phyloP scores from a whole-genome alignment of 345 rosid genomes.

The Turritis glabra region DNA sequence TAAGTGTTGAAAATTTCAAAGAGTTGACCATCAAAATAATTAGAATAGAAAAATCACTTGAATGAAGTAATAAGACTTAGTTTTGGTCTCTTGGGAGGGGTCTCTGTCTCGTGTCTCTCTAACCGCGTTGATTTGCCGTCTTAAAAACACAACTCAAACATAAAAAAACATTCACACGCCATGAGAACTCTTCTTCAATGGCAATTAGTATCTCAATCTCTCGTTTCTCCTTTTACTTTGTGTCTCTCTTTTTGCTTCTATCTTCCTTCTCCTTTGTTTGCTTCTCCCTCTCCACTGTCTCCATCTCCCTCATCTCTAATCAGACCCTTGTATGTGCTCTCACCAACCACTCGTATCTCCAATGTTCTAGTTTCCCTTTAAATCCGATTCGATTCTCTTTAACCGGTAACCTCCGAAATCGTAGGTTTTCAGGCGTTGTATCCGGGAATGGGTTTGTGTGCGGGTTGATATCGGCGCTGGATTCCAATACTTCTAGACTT shows the following conservation, averaged over 20 bases:
- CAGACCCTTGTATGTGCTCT: slow-evolving; percentile 59
- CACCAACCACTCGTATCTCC: slow-evolving; percentile 32
- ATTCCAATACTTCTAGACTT: slow-evolving; percentile 40
- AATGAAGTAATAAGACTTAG: not conserved
- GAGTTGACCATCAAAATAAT: not conserved
- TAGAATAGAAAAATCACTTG: not conserved
- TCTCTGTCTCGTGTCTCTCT: not conserved
- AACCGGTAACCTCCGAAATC: not conserved
- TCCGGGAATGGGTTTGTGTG: slow-evolving; percentile 72
- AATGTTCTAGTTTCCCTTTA: slow-evolving; percentile 51
- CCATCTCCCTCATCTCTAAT: slow-evolving; percentile 51
- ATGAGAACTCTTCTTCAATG: slow-evolving; percentile 28
- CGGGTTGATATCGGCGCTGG: slow-evolving; percentile 32
- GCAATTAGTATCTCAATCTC: not conserved
- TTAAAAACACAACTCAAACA: not conserved
- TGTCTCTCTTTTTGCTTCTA: slow-evolving; percentile 10
- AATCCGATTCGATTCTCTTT: slow-evolving; percentile 29
- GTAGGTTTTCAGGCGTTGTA: slow-evolving; percentile 50
- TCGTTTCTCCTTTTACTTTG: not conserved
- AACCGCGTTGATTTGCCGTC: slow-evolving; percentile 27
- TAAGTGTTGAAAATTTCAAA: slow-evolving; percentile 1
- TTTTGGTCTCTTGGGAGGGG: not conserved
- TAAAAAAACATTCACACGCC: slow-evolving; percentile 23
- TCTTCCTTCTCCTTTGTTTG: slow-evolving; percentile 14
- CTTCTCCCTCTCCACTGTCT: slow-evolving; percentile 53